phyloP scores from a whole-genome alignment of 257 asterid genomes.

The Echites panduratus region DNA sequence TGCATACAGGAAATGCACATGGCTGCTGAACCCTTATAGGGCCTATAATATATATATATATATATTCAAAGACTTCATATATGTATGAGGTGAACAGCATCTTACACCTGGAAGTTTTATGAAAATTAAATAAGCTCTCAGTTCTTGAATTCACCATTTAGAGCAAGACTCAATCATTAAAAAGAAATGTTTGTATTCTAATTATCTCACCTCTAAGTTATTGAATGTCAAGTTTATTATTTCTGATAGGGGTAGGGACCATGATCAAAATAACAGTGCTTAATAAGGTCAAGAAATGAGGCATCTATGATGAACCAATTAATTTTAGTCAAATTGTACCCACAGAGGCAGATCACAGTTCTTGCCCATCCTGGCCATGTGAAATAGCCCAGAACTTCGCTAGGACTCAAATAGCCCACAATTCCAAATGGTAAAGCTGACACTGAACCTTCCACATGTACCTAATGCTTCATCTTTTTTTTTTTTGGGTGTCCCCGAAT shows the following conservation, averaged over 20 bases:
- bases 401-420: constrained; percentile 4
- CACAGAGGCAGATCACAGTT: constrained; percentile 6
- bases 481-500: too few relatives aligned
- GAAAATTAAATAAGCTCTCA: too few relatives aligned
- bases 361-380: constrained; percentile 55
- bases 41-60: neutral
- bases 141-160: too few relatives aligned
- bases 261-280: neutral
- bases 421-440: constrained; percentile 6
- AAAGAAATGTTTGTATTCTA: too few relatives aligned
- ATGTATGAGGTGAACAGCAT: neutral
- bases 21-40: constrained; percentile 6
- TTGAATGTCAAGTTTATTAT: neutral
- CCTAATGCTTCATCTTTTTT: neutral
- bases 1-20: constrained; percentile 16
- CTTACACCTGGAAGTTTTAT: neutral
- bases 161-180: too few relatives aligned
- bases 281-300: constrained; percentile 8
- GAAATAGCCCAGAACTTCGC: constrained; percentile 25
- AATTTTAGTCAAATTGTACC: constrained; percentile 9
- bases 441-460: constrained; percentile 18
- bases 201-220: too few relatives aligned
- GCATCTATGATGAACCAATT: constrained; percentile 5
- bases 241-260: constrained; percentile 10
- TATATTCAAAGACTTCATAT: neutral